Evolutionary conservation across 1,284 basidiomycete species (phyloP).

Genomic region (Hypsizygus ulmarius): DNA sequence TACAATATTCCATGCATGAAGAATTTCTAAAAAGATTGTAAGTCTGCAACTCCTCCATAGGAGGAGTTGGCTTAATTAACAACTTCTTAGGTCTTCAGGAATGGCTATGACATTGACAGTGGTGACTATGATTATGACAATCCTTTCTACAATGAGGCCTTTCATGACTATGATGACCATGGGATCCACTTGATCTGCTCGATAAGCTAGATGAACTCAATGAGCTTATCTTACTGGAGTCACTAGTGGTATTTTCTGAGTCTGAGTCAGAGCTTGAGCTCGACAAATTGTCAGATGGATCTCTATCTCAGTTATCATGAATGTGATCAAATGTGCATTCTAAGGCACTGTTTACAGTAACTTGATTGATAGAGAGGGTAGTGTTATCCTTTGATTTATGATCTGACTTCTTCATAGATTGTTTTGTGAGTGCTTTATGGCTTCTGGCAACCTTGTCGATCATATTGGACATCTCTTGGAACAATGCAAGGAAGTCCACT

Average conservation of each 20-base stretch:
- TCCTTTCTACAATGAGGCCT: not conserved
- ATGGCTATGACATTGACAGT: not conserved
- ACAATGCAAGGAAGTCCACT: not conserved
- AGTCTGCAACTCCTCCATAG: slow-evolving; percentile 9
- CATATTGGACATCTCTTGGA: not conserved
- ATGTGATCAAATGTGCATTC: not conserved
- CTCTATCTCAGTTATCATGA: too few species aligned
- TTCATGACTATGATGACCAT: not conserved
- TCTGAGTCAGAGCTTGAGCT: not conserved
- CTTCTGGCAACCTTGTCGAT: not conserved
- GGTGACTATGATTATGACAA: not conserved
- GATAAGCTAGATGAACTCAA: too few species aligned
- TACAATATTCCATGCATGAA: slow-evolving; percentile 7
- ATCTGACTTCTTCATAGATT: not conserved
- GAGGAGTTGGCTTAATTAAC: slow-evolving; percentile 12
- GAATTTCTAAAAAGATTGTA: slow-evolving; percentile 6
- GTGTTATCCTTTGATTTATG: not conserved
- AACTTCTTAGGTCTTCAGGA: not conserved
- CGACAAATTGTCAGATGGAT: not conserved
- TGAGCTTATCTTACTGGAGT: too few species aligned
- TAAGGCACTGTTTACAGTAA: slow-evolving; percentile 1
- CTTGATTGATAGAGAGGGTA: not conserved
- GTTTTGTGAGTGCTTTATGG: not conserved
- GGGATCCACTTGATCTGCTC: too few species aligned
- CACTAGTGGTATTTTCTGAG: too few species aligned